Evolutionary conservation across 2,329 filamentous ascomycete species (phyloP).

Genomic region (Lachnellula arida): DNA sequence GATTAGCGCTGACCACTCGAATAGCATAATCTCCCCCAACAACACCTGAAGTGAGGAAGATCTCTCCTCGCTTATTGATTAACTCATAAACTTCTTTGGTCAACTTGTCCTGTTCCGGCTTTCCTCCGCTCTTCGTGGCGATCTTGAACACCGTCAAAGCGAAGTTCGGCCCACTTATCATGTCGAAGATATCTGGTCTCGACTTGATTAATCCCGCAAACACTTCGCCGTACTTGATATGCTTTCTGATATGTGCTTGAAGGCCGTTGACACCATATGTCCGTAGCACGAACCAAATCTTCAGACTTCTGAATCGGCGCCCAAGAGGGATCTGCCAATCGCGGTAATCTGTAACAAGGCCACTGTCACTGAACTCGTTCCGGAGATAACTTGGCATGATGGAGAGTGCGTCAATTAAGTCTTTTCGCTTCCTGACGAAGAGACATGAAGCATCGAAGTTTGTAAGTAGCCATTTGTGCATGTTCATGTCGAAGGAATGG

Average conservation of each 20-base stretch:
- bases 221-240: conserved; percentile 62
- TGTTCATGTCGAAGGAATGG: conserved; percentile 90
- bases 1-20: conserved; percentile 70
- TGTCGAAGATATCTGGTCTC: conserved; percentile 66
- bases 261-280: conserved; percentile 76
- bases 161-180: conserved; percentile 71
- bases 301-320: conserved; percentile 79
- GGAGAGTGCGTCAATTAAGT: conserved; percentile 75
- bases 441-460: conserved; percentile 86
- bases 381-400: conserved; percentile 78
- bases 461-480: conserved; percentile 95
- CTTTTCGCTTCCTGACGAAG: conserved; percentile 68
- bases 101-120: conserved; percentile 56
- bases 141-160: conserved; percentile 74
- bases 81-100: conserved; percentile 73
- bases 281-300: conserved; percentile 92
- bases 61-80: conserved; percentile 68
- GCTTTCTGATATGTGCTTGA: conserved; percentile 65
- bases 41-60: conserved; percentile 77
- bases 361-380: conserved; percentile 75
- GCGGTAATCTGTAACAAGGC: conserved; percentile 87
- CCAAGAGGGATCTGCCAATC: conserved; percentile 97
- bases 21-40: conserved; percentile 73
- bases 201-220: conserved; percentile 59
- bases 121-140: conserved; percentile 36